Conservation (phyloP, 202 grass and related monocot species). For the Zoysia matrella region DNA sequence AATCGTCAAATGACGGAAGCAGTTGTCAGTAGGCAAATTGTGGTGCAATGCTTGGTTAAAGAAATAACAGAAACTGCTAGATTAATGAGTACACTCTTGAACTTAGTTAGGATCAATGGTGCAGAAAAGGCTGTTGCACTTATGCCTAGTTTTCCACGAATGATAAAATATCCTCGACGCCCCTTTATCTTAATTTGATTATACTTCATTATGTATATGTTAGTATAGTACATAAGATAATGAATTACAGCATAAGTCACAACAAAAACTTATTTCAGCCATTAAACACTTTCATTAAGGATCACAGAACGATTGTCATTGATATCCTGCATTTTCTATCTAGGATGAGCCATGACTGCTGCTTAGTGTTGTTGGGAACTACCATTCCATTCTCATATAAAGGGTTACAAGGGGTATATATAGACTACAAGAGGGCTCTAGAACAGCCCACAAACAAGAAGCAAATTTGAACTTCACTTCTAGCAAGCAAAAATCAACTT, state of each 20-base stretch:
- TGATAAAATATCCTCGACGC: neutral
- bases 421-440: too few relatives aligned
- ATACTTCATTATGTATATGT: neutral
- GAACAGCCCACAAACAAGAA: too few relatives aligned
- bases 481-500: too few relatives aligned
- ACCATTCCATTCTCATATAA: too few relatives aligned
- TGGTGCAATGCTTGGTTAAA: neutral
- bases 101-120: neutral
- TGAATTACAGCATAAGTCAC: neutral
- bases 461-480: too few relatives aligned
- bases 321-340: neutral
- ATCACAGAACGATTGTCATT: neutral
- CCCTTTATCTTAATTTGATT: neutral
- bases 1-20: neutral
- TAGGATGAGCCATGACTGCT: neutral
- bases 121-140: neutral
- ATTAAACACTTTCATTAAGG: neutral
- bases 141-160: neutral
- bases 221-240: neutral
- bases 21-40: neutral
- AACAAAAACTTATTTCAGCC: neutral
- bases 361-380: too few relatives aligned
- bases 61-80: neutral
- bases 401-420: too few relatives aligned
- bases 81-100: neutral